Evolutionary conservation across 441 rosid genomes (phyloP).

Genomic region (Eugenia klotzschiana): DNA sequence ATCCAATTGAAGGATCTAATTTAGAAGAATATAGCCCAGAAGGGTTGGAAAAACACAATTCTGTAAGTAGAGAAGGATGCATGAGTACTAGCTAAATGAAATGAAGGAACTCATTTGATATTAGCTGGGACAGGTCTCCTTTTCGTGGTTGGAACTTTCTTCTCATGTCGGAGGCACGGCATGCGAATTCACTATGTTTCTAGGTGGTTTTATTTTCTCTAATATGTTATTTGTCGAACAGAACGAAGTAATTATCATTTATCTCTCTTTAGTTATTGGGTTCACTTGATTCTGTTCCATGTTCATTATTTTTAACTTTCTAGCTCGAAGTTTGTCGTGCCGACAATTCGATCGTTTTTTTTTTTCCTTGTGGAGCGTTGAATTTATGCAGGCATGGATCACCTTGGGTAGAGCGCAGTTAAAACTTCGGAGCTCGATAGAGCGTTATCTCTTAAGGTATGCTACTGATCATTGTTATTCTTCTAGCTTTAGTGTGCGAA

Average conservation of each 20-base stretch:
- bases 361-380: background rate
- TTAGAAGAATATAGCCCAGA: background rate
- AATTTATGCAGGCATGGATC: conserved; percentile 51
- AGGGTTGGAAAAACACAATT: background rate
- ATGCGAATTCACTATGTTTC: background rate
- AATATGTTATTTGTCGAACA: background rate
- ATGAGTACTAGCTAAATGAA: background rate
- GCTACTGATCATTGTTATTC: background rate
- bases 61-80: background rate
- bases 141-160: background rate
- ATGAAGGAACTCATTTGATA: background rate
- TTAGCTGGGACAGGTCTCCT: background rate
- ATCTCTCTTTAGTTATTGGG: background rate
- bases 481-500: background rate
- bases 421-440: conserved; percentile 68
- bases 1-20: background rate
- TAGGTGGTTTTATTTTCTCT: background rate
- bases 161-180: background rate
- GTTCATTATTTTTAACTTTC: background rate
- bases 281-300: background rate
- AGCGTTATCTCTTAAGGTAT: conserved; percentile 57
- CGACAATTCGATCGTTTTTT: background rate
- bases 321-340: background rate
- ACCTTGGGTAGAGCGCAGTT: conserved; percentile 88
- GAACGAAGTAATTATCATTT: background rate